Base-by-base conservation (phyloP, 1,139 yeast genomes). In the Blastobotrys serpentis region DNA sequence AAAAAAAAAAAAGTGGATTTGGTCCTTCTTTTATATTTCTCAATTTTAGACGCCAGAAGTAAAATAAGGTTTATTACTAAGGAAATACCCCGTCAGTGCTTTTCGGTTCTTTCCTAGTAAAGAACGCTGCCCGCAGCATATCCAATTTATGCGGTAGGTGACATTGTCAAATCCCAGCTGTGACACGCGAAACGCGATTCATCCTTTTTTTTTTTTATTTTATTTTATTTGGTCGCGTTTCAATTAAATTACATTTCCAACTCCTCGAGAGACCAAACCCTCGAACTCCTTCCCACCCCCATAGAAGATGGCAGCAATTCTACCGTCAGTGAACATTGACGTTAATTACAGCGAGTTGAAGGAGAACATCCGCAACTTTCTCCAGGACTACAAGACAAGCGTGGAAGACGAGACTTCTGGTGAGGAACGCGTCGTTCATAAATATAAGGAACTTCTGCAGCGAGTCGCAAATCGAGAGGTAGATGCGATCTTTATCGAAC, bases 381-480 rank as follows among this genome's bases (percentile, higher is more conserved):
- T 62, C 44, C 34, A 48, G 36, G 60, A 61, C 37, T 63, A 52
- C 52, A 63, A 63, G 51, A 50, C 59, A 8, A 46, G 53, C 37
- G 44, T 48, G 14, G 52, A 46, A n/a, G 56, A 52, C 37, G 46
- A 48, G 52, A 49, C 14, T 43, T 48, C 30, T 55, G 18, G 43
- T 13, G 37, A 11, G 45, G 40, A 17, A 32, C 48, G 26, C 34
- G 23, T 26, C 4, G n/a, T 7, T 18, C 19, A 34, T 14, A 92
- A 92, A 66, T 92, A 92, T 67, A 72, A 85, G 81, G 74, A 72
- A 37, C 56, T 85, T n/a, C 72, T 92, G 46, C 96, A 88, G 63
- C 72, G 79, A 56, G 76, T 94, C 23, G 90, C 98, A 51, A 88
- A 94, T 67, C 78, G 98, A 60, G 89, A 89, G 55, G 58, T 74